Base-by-base conservation (phyloP, 1,284 basidiomycete genomes). In the Vanrija sp. region DNA sequence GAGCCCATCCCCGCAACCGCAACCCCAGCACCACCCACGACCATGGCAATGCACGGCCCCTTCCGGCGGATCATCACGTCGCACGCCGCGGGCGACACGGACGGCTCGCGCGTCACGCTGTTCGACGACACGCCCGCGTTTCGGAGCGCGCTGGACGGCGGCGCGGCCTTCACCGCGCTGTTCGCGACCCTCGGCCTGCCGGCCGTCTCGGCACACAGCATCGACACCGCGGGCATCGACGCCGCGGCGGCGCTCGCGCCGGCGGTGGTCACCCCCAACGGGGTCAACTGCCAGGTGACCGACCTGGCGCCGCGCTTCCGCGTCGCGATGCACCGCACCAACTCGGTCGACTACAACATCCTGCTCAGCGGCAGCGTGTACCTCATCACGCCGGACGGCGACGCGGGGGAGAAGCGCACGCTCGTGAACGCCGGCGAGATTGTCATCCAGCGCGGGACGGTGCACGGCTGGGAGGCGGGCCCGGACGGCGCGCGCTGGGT, bases 401-500 rank as follows among this genome's bases (percentile, higher is more conserved):
- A 53, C 26, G 58, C 50, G 14, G 58, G 52, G 34, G 63, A 62
- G 40, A 61, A 43, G 39, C 58, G 63, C 53, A 74, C 66, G 38
- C 42, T 54, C 57, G 66, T 74, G 1, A 63, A 57, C 21, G 65
- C 67, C 10, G 75, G 73, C 26, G 70, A 75, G 46, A 49, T 75
- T 6, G 73, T 75, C 6, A 62, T 77, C 3, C 75, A 77, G 61
- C 61, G 68, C 9, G 75, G 75, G 19, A 77, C 75, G 12, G 10
- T 74, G 29, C 75, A 76, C 64, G 73, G 68, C 5, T 77, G 73
- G 75, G 60, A 71, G 54, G 70, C 72, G 10, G 70, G 70, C 23
- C 61, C 64, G 9, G 65, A 73, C 34, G 75, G 75, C 0, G 69
- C 66, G 6, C 65, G 69, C 40, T 74, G 71, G 69, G 48, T 64